phyloP scores from a whole-genome alignment of 345 rosid genomes.

The Trapa bicornis region DNA sequence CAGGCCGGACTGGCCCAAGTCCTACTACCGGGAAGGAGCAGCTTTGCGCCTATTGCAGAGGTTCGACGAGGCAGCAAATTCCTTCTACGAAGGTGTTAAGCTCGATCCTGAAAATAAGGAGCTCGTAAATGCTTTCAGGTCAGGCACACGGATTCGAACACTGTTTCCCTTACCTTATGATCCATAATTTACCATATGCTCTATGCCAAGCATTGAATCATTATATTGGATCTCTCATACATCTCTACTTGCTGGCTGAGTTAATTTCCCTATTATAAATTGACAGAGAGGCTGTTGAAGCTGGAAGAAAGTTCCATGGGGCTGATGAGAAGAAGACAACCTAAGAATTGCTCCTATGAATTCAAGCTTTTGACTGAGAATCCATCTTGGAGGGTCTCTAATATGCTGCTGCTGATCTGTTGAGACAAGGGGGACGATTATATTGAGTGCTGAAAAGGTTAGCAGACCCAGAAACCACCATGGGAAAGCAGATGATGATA shows the following conservation, averaged over 20 bases:
- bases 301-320: background rate
- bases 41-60: constrained; percentile 67
- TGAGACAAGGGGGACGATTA: background rate
- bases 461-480: background rate
- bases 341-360: background rate
- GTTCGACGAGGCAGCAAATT: constrained; percentile 80
- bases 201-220: too few relatives aligned
- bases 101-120: constrained; percentile 67
- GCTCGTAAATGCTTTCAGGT: constrained; percentile 70
- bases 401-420: background rate
- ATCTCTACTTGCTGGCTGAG: background rate
- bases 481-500: background rate
- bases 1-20: constrained; percentile 78
- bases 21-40: constrained; percentile 86
- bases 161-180: background rate
- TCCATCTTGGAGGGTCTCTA: background rate
- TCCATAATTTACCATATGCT: background rate
- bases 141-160: background rate
- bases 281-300: constrained; percentile 5
- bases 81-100: constrained; percentile 67
- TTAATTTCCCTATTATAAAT: background rate
- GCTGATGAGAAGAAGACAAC: background rate
- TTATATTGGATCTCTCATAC: too few relatives aligned
- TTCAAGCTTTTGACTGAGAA: background rate
- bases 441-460: background rate